These are phyloP conservation scores for Barnettozyma populi DNA, from an alignment of 805 yeast genomes.

Conservation along the genomic window DNA sequence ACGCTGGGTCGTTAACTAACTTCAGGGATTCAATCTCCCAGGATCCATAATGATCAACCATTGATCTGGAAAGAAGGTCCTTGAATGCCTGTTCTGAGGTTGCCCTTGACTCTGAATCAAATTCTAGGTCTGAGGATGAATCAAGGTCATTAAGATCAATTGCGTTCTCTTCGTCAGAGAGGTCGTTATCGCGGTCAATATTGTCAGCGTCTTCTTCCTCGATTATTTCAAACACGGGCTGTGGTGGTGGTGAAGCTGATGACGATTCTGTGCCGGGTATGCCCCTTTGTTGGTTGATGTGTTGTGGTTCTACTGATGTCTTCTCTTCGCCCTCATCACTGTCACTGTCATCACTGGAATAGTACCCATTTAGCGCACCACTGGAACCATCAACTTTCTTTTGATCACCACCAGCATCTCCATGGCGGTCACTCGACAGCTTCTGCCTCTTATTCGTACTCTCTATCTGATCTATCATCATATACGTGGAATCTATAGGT, in stretches of 20 bases:
- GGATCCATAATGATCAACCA: conserved; percentile 38
- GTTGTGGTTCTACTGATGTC: neutral
- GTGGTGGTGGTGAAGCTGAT: conserved; percentile 8
- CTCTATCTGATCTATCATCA: neutral
- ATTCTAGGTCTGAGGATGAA: conserved; percentile 19
- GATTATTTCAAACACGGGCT: conserved; percentile 9
- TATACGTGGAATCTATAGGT: too few relatives aligned
- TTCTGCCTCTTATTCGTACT: neutral
- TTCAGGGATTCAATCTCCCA: conserved; percentile 43
- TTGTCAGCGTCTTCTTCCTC: conserved; percentile 3
- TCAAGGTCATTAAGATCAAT: conserved; percentile 16
- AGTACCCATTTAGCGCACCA: conserved; percentile 14
- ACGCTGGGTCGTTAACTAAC: conserved; percentile 39
- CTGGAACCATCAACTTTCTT: neutral
- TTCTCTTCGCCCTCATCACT: conserved; percentile 8
- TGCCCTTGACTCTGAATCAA: neutral
- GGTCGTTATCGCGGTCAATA: conserved; percentile 4
- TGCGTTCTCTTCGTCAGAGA: conserved; percentile 23
- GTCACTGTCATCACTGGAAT: conserved; percentile 18
- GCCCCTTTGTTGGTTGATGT: neutral
- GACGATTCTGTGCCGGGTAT: neutral
- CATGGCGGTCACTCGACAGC: neutral
- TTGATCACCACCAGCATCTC: too few relatives aligned
- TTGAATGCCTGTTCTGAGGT: conserved; percentile 22
- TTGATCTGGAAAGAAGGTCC: conserved; percentile 28